These are phyloP conservation scores for Cryphonectria naterciae DNA, from an alignment of 2,329 filamentous ascomycete species.

Conservation along the genomic window DNA sequence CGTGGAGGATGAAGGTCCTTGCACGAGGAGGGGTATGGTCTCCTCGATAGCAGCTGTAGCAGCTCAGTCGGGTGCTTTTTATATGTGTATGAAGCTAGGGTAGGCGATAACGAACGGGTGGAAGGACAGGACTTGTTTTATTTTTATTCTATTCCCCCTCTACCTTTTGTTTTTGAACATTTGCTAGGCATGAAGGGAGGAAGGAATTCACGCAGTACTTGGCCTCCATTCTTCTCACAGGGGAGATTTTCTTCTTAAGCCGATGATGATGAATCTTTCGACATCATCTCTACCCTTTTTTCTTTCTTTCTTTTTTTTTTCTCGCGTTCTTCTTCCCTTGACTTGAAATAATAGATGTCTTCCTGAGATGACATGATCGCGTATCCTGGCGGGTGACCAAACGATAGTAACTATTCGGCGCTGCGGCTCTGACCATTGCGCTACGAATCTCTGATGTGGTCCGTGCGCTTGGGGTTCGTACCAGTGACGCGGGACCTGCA, in stretches of 20 bases:
- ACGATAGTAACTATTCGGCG: neutral
- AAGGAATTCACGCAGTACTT: constrained; percentile 9
- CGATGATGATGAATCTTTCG: neutral
- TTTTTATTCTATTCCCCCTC: constrained; percentile 7
- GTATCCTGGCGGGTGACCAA: neutral
- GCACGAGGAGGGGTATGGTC: neutral
- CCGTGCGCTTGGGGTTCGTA: constrained; percentile 20
- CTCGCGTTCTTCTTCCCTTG: neutral
- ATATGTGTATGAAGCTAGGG: neutral
- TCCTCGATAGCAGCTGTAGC: neutral
- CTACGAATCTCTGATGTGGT: constrained; percentile 10
- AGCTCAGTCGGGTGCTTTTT: neutral
- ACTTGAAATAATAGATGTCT: constrained; percentile 1
- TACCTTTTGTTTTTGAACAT: neutral
- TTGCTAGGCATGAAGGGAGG: constrained; percentile 1
- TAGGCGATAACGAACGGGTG: neutral
- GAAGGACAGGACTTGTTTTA: constrained; percentile 5
- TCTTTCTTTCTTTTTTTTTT: neutral
- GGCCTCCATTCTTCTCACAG: neutral
- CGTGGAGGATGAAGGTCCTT: neutral
- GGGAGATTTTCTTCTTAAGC: neutral
- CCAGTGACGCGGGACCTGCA: constrained; percentile 25
- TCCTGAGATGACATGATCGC: neutral
- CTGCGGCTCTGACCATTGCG: neutral
- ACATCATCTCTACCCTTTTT: constrained; percentile 2